Evolutionary conservation across 148 eudicot genomes (phyloP).

Genomic region (Persicaria maculosa): DNA sequence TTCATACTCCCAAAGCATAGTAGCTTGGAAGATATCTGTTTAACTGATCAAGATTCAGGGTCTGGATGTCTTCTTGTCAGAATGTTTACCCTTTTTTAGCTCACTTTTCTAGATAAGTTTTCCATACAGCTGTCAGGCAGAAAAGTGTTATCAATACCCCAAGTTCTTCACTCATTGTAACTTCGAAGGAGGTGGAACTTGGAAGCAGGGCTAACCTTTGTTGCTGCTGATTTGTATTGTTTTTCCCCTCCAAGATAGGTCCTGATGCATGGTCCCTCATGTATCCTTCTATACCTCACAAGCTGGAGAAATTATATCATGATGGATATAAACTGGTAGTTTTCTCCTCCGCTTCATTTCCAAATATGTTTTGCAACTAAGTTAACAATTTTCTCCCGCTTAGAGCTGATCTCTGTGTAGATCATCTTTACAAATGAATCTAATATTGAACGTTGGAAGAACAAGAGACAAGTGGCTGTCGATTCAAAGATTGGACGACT

Average conservation of each 20-base stretch:
- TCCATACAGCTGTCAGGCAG: too few relatives aligned
- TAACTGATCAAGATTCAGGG: not conserved
- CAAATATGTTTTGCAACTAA: not conserved
- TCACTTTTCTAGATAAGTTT: too few relatives aligned
- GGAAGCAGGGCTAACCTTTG: not conserved
- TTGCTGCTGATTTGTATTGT: not conserved
- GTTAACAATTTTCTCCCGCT: not conserved
- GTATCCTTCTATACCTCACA: slow-evolving; percentile 87
- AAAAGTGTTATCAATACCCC: too few relatives aligned
- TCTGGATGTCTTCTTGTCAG: not conserved
- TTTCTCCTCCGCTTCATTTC: not conserved
- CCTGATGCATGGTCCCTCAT: slow-evolving; percentile 88
- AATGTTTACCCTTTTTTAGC: too few relatives aligned
- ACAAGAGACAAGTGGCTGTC: slow-evolving; percentile 79
- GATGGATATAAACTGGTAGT: slow-evolving; percentile 86
- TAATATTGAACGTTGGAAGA: slow-evolving; percentile 92
- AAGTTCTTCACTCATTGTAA: not conserved
- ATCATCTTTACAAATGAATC: slow-evolving; percentile 94
- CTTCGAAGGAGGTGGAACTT: not conserved
- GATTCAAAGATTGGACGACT: slow-evolving; percentile 91
- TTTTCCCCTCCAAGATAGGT: slow-evolving; percentile 40
- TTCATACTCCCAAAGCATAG: not conserved
- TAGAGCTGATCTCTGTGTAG: slow-evolving; percentile 23
- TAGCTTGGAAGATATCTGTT: not conserved
- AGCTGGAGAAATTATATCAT: slow-evolving; percentile 59